These are phyloP conservation scores for Phaeomoniella chlamydospora DNA, from an alignment of 2,329 filamentous ascomycete genomes.

Conservation along the genomic window DNA sequence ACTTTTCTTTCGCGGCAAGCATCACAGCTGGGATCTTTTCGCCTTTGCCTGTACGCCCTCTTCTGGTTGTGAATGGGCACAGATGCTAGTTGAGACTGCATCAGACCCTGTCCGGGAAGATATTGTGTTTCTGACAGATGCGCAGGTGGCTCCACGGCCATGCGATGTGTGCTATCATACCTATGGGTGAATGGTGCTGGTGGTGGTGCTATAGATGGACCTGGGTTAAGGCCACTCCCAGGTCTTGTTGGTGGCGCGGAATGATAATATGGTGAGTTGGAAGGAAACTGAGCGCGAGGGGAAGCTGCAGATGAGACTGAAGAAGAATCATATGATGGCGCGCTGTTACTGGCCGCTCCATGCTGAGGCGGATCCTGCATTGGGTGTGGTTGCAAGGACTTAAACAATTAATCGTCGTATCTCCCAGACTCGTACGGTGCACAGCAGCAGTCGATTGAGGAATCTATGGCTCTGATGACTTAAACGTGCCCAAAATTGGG, in stretches of 20 bases:
- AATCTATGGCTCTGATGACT: no score
- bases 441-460: no score
- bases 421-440: no score
- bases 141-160: constrained; percentile 21
- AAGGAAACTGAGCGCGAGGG: constrained; percentile 14
- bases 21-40: constrained; percentile 96
- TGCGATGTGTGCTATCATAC: constrained; percentile 24
- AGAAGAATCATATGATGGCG: constrained; percentile 17
- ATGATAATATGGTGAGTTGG: constrained; percentile 12
- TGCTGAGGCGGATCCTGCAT: constrained; percentile 21
- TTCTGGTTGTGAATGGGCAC: constrained; percentile 62
- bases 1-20: constrained; percentile 76
- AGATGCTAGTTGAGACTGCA: constrained; percentile 18
- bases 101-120: constrained; percentile 25
- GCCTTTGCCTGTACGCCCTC: constrained; percentile 80
- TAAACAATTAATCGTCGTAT: background rate
- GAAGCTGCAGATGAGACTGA: constrained; percentile 21
- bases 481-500: no score
- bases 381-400: constrained; percentile 1
- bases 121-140: constrained; percentile 18
- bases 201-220: constrained; percentile 19
- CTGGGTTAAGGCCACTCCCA: constrained; percentile 22
- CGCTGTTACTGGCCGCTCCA: constrained; percentile 13
- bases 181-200: constrained; percentile 19
- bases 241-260: constrained; percentile 23